These are phyloP conservation scores for Rhizopus sp. DNA, from an alignment of 371 early-diverging fungal species.

Conservation along the genomic window DNA sequence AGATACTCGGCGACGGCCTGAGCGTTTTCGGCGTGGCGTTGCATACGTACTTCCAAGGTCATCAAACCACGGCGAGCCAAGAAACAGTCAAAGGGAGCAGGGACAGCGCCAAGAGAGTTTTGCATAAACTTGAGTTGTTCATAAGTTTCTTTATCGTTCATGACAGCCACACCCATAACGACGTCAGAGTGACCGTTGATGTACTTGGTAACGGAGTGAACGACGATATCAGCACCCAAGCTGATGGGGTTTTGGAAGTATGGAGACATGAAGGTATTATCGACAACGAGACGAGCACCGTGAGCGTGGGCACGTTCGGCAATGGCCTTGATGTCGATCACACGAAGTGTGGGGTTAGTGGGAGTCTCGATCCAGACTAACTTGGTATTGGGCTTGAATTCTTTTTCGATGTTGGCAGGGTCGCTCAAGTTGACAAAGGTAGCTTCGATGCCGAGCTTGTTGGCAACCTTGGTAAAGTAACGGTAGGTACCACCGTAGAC, in stretches of 20 bases:
- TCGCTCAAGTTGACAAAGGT: conserved; percentile 88
- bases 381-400: conserved; percentile 78
- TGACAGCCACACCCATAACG: conserved; percentile 94
- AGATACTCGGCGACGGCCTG: conserved; percentile 74
- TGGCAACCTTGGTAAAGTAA: conserved; percentile 94
- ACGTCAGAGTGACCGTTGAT: conserved; percentile 98
- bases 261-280: conserved; percentile 98
- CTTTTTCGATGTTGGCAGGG: conserved; percentile 67
- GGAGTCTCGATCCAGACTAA: conserved; percentile 96
- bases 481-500: conserved; percentile 98
- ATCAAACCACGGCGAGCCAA: conserved; percentile 94
- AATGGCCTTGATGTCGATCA: conserved; percentile 91
- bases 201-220: conserved; percentile 98
- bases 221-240: conserved; percentile 96
- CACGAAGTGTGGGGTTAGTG: conserved; percentile 94
- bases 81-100: conserved; percentile 97
- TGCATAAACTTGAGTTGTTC: conserved; percentile 88
- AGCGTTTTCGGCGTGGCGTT: conserved; percentile 87
- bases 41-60: conserved; percentile 95
- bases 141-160: conserved; percentile 71
- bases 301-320: conserved; percentile 80
- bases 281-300: conserved; percentile 87
- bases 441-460: conserved; percentile 68
- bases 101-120: conserved; percentile 95
- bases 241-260: conserved; percentile 94